A percentile compares a stretch with the other conserved stretches of the same genome.
These are phyloP conservation scores for Phytomonas sp. DNA, from an alignment of 208 protist genomes.

Conservation along the genomic window DNA sequence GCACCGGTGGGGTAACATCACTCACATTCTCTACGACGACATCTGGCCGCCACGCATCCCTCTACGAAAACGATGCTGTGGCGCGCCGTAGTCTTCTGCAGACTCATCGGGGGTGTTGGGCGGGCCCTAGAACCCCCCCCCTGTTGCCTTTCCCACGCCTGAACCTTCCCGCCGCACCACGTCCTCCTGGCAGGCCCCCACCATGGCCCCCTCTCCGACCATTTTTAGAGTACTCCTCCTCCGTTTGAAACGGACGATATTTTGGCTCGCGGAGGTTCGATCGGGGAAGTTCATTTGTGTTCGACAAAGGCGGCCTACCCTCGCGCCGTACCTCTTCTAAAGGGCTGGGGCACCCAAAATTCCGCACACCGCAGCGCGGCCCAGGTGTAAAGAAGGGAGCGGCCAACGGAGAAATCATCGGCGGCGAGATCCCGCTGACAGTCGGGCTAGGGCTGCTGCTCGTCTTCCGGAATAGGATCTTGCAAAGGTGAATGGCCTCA, in stretches of 20 bases:
- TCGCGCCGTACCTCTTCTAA: neutral
- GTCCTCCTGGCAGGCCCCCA: too few relatives aligned
- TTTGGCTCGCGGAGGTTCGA: too few relatives aligned
- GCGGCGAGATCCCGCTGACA: conserved; percentile 55
- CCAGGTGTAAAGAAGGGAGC: conserved; percentile 26
- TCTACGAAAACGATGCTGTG: neutral
- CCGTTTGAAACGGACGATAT: too few relatives aligned
- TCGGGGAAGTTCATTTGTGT: too few relatives aligned
- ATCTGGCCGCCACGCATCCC: neutral
- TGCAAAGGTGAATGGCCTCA: conserved; percentile 84
- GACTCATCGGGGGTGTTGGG: neutral
- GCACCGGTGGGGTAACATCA: too few relatives aligned
- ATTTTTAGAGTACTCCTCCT: too few relatives aligned
- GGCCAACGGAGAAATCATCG: conserved; percentile 51
- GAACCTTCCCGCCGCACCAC: too few relatives aligned
- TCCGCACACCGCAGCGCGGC: conserved; percentile 11
- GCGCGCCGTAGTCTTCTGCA: neutral
- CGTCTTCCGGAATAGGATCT: conserved; percentile 85
- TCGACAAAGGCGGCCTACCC: too few relatives aligned
- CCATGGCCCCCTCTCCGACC: too few relatives aligned
- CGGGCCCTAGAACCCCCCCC: too few relatives aligned
- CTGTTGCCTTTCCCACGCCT: too few relatives aligned
- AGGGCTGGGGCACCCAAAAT: neutral
- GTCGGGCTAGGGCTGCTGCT: conserved; percentile 56
- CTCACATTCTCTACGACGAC: neutral